Percentiles rank a stretch among this genome's conserved stretches.
Evolutionary conservation across 805 yeast genomes (phyloP).

Genomic region (Candida coquimbonensis): DNA sequence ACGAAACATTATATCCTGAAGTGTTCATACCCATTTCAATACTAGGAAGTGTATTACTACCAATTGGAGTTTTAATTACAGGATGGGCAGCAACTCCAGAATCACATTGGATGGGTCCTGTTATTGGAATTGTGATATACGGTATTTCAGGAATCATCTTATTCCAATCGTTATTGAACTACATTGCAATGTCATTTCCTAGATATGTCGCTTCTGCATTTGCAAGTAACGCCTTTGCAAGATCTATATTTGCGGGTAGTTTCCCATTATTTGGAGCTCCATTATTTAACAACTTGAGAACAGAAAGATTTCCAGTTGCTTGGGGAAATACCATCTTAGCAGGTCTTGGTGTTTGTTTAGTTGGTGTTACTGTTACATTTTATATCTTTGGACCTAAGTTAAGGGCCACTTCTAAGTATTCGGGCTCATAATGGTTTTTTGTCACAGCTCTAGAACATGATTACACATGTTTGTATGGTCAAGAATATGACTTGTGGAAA

Average conservation of each 20-base stretch:
- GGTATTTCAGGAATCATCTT: conserved; percentile 38
- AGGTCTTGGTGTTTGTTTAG: conserved; percentile 37
- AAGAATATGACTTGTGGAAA: too few species aligned
- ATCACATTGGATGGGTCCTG: conserved; percentile 44
- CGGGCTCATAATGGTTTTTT: too few species aligned
- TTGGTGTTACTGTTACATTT: conserved; percentile 51
- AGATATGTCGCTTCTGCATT: conserved; percentile 56
- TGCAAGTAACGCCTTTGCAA: conserved; percentile 61
- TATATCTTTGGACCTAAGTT: conserved; percentile 39
- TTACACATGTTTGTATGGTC: too few species aligned
- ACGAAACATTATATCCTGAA: conserved; percentile 32
- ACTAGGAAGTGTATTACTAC: conserved; percentile 34
- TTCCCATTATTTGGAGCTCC: conserved; percentile 64
- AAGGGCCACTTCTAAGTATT: conserved; percentile 31
- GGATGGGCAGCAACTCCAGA: conserved; percentile 40
- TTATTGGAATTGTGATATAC: conserved; percentile 36
- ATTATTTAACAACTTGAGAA: conserved; percentile 53
- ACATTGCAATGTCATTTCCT: conserved; percentile 52
- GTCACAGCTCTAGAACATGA: too few species aligned
- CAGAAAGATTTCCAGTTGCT: conserved; percentile 42
- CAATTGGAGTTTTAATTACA: conserved; percentile 38
- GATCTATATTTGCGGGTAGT: conserved; percentile 58
- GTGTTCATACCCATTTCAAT: conserved; percentile 35
- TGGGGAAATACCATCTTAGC: conserved; percentile 53
- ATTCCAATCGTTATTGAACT: conserved; percentile 53